phyloP scores from a whole-genome alignment of 1,284 basidiomycete genomes.

The Ustilago xerochloae region DNA sequence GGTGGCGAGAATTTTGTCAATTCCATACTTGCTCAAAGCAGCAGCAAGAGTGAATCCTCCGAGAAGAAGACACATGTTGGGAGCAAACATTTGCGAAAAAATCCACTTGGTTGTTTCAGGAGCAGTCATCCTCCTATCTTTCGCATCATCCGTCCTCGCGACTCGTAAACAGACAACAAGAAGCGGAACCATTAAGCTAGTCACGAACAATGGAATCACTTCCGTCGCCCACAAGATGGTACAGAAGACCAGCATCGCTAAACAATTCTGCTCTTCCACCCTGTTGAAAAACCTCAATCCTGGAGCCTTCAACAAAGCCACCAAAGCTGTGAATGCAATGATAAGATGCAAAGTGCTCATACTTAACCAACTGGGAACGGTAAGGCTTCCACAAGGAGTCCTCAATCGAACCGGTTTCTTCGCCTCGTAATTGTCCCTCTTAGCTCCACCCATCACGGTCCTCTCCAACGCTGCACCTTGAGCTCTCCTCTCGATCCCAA shows the following conservation, averaged over 20 bases:
- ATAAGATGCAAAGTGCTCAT: constrained; percentile 64
- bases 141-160: constrained; percentile 76
- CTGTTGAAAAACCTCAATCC: constrained; percentile 70
- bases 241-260: constrained; percentile 89
- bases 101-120: constrained; percentile 83
- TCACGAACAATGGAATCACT: constrained; percentile 96
- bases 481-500: constrained; percentile 79
- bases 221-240: constrained; percentile 97
- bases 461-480: constrained; percentile 65
- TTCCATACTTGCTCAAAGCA: constrained; percentile 94
- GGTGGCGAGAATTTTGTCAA: constrained; percentile 90
- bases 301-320: constrained; percentile 63
- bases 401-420: constrained; percentile 52
- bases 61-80: constrained; percentile 80
- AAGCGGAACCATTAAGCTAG: constrained; percentile 87
- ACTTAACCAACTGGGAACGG: constrained; percentile 59
- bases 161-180: constrained; percentile 88
- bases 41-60: constrained; percentile 98
- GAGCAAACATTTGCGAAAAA: constrained; percentile 78
- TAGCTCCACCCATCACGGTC: constrained; percentile 54
- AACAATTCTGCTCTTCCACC: constrained; percentile 86
- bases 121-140: constrained; percentile 74
- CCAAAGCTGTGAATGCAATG: constrained; percentile 56
- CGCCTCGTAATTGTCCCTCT: constrained; percentile 35
- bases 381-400: constrained; percentile 54